A percentile compares a stretch with the other conserved stretches of the same genome.
Conservation (phyloP, 2,329 filamentous ascomycete genomes). For the Scedosporium boydii region DNA sequence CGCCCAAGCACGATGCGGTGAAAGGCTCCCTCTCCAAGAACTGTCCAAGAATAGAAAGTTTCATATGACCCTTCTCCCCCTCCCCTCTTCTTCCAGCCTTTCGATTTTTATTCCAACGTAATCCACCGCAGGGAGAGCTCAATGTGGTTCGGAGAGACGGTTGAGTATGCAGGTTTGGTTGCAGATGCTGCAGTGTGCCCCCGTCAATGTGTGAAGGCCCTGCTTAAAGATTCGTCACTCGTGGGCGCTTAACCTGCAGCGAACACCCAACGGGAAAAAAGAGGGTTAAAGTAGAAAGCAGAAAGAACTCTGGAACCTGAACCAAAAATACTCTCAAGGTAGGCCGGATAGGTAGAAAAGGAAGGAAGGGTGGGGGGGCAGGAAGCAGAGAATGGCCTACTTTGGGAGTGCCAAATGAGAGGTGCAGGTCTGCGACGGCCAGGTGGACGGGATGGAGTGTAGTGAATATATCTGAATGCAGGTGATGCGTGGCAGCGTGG, state of each 20-base stretch:
- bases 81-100: neutral
- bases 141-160: neutral
- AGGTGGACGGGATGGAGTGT: neutral
- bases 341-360: neutral
- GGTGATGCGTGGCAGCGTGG: neutral
- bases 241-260: slow-evolving; percentile 1
- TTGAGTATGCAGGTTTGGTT: neutral
- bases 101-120: neutral
- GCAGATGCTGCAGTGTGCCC: neutral
- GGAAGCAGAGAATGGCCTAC: neutral
- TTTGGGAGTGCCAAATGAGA: neutral
- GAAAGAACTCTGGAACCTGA: neutral
- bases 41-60: neutral
- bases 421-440: neutral
- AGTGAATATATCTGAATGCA: neutral
- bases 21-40: neutral
- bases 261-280: neutral
- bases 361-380: neutral
- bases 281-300: neutral
- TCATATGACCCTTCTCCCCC: neutral
- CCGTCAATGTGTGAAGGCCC: neutral
- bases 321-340: neutral
- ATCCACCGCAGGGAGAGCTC: neutral
- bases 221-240: neutral
- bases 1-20: neutral